phyloP scores from a whole-genome alignment of 2,329 filamentous ascomycete species.

The Reticulascus tulasneorum region DNA sequence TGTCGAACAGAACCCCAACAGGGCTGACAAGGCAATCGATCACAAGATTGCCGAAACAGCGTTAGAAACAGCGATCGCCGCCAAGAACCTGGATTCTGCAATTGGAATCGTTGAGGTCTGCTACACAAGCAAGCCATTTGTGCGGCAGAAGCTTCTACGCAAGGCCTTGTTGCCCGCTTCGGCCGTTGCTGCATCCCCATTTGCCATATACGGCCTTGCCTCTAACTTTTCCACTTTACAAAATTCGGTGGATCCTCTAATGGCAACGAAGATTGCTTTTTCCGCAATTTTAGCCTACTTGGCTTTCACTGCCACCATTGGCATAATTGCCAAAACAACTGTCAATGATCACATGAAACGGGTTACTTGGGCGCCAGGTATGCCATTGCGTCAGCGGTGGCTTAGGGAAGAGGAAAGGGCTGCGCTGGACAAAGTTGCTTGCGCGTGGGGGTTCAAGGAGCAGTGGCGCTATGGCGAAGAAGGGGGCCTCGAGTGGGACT shows the following conservation, averaged over 20 bases:
- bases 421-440: slow-evolving; percentile 79
- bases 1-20: slow-evolving; percentile 61
- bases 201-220: slow-evolving; percentile 68
- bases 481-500: slow-evolving; percentile 85
- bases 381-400: slow-evolving; percentile 78
- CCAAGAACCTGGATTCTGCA: slow-evolving; percentile 72
- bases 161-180: slow-evolving; percentile 57
- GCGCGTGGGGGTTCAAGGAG: slow-evolving; percentile 90
- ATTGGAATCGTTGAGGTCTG: slow-evolving; percentile 70
- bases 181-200: slow-evolving; percentile 54
- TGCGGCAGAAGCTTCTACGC: slow-evolving; percentile 62
- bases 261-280: slow-evolving; percentile 75
- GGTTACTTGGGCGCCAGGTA: slow-evolving; percentile 83
- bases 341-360: slow-evolving; percentile 93
- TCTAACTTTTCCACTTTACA: slow-evolving; percentile 64
- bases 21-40: slow-evolving; percentile 68
- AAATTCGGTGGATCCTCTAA: slow-evolving; percentile 69
- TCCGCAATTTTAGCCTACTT: slow-evolving; percentile 80
- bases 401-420: slow-evolving; percentile 84
- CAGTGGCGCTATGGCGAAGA: slow-evolving; percentile 79
- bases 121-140: slow-evolving; percentile 64
- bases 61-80: slow-evolving; percentile 73
- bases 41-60: slow-evolving; percentile 67
- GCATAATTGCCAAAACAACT: slow-evolving; percentile 78
- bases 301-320: slow-evolving; percentile 74